Conservation (phyloP, 192 early-diverging fungal genomes). For the Backusella australiensis region DNA sequence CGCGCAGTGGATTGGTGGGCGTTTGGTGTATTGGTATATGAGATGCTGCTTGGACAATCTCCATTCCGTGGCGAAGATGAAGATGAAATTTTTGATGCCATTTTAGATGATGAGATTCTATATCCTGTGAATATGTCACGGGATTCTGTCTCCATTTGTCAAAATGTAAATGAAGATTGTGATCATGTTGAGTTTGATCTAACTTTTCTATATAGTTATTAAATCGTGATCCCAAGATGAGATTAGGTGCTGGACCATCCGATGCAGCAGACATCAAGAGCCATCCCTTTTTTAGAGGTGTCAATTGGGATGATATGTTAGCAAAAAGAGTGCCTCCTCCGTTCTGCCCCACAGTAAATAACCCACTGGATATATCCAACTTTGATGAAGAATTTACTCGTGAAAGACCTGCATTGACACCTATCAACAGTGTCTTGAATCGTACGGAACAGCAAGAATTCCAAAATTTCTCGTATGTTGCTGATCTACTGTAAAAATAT, state of each 20-base stretch:
- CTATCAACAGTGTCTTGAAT: slow-evolving; percentile 80
- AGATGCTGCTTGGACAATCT: slow-evolving; percentile 89
- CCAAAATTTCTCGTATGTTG: slow-evolving; percentile 88
- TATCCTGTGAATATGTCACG: slow-evolving; percentile 93
- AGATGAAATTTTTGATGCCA: slow-evolving; percentile 98
- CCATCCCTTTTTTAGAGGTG: slow-evolving; percentile 92
- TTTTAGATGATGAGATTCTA: slow-evolving; percentile 92
- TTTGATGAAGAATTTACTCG: slow-evolving; percentile 99
- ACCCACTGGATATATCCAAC: slow-evolving; percentile 87
- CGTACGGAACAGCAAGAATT: slow-evolving; percentile 92
- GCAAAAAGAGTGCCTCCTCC: slow-evolving; percentile 86
- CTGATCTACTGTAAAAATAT: slow-evolving; percentile 42
- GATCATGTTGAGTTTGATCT: neutral
- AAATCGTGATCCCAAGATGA: slow-evolving; percentile 81
- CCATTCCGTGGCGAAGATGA: slow-evolving; percentile 96
- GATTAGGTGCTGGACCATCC: slow-evolving; percentile 77
- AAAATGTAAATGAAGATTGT: slow-evolving; percentile 55
- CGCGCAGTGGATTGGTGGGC: slow-evolving; percentile 99
- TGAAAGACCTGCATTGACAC: slow-evolving; percentile 91
- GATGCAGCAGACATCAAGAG: slow-evolving; percentile 94
- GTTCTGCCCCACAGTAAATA: slow-evolving; percentile 79
- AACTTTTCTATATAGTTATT: slow-evolving; percentile 57
- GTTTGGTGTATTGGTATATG: slow-evolving; percentile 82
- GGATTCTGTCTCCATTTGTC: slow-evolving; percentile 89
- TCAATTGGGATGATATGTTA: slow-evolving; percentile 97